Conservation (phyloP, 208 protist species). For the Hexamita inflata region DNA sequence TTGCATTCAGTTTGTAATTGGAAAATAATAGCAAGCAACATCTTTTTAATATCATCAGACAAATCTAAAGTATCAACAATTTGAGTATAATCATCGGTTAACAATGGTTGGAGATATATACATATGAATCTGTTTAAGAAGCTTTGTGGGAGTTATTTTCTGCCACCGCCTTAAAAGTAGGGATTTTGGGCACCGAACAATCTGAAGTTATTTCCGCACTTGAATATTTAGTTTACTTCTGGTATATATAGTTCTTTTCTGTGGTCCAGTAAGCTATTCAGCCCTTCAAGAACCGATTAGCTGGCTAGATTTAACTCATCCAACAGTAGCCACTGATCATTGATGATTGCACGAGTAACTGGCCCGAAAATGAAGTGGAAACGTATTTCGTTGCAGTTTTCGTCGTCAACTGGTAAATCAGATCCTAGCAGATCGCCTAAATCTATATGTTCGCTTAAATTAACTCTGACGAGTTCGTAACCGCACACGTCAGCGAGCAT, state of each 20-base stretch:
- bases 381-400: too few relatives aligned
- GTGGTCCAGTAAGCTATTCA: slow-evolving; percentile 99
- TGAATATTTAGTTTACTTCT: slow-evolving; percentile 60
- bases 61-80: slow-evolving; percentile 38
- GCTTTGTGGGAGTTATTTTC: slow-evolving; percentile 95
- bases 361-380: slow-evolving; percentile 93
- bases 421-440: slow-evolving; percentile 82
- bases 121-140: slow-evolving; percentile 99
- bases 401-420: slow-evolving; percentile 64
- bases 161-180: slow-evolving; percentile 75
- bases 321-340: slow-evolving; percentile 89
- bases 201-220: slow-evolving; percentile 65
- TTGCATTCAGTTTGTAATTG: background rate
- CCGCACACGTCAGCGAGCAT: slow-evolving; percentile 65
- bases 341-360: slow-evolving; percentile 70
- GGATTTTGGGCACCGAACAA: slow-evolving; percentile 97
- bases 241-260: slow-evolving; percentile 68
- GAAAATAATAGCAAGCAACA: background rate
- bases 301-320: slow-evolving; percentile 99
- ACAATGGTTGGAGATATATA: slow-evolving; percentile 51
- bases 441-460: slow-evolving; percentile 99
- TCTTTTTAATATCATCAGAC: too few relatives aligned
- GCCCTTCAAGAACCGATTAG: slow-evolving; percentile 92
- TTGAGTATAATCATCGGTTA: slow-evolving; percentile 27
- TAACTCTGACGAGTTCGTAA: slow-evolving; percentile 87